Evolutionary conservation across 2,329 filamentous ascomycete species (phyloP), one percentile per base, ranked within the genome.

Genomic region (Aaosphaeria pasadenensis): DNA sequence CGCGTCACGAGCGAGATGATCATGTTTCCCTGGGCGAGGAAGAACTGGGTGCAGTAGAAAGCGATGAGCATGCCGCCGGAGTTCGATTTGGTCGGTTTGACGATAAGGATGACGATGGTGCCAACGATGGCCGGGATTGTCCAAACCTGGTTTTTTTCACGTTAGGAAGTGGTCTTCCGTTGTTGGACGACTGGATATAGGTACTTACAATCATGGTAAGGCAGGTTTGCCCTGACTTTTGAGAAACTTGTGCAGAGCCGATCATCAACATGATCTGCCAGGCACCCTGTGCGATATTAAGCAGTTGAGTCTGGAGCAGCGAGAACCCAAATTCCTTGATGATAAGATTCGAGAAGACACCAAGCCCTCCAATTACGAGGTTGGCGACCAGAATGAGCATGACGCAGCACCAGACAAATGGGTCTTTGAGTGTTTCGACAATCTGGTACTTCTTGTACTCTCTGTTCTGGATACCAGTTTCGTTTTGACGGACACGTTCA

Each of bases 291-390:
- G 63, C 60, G 13, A 68, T 66, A 31, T 61, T 57, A 4, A 69
- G 47, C 1, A 69, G 48, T 42, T 66, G 58, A 1, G 62, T 63
- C 46, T 67, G 53, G 13, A 62, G 43, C 7, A 51, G 38, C 4
- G 56, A 49, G 38, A 62, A 69, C 7, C 64, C 64, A 31, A 68
- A 64, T 2, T 43, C 45, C 9, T 52, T 49, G 40, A 65, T 62
- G 39, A 69, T 63, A 13, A 68, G 51, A 36, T 68, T 71, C 7
- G 62, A 65, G 49, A 72, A 73, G 1, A 64, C 64, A 1, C 65
- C 67, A 4, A 71, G 48, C 3, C 71, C 71, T 35, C 71, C 69
- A 17, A 66, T 62, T 30, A 67, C 52, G 5, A 67, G 52, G 1
- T 59, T 63, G 0, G 54, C 53, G 1, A 57, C 56, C 1, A 60